A percentile compares a stretch with the other conserved stretches of the same genome.
phyloP scores from a whole-genome alignment of 176 grass and related monocot species.

The Chrysopogon serrulatus region DNA sequence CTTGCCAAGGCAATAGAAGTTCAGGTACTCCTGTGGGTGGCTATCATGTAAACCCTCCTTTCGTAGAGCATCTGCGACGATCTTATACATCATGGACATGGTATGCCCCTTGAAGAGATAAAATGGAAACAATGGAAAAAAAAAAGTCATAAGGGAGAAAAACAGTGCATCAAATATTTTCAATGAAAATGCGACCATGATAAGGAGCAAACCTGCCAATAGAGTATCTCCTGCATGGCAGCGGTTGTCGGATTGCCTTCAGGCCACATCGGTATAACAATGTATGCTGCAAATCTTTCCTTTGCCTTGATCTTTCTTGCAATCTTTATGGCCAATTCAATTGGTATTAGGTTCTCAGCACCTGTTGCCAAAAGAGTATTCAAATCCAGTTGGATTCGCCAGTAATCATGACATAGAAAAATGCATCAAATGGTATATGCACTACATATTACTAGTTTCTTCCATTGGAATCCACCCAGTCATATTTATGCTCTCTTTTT shows the following conservation, averaged over 20 bases:
- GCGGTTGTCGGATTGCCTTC: conserved; percentile 70
- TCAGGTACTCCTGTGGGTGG: conserved; percentile 68
- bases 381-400: not conserved
- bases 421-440: not conserved
- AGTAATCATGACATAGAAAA: not conserved
- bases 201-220: conserved; percentile 72
- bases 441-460: not conserved
- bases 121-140: not conserved
- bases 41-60: conserved; percentile 37
- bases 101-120: conserved; percentile 55
- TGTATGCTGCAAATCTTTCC: conserved; percentile 73
- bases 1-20: conserved; percentile 76
- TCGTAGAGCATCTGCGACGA: conserved; percentile 48
- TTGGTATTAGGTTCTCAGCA: conserved; percentile 86
- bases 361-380: conserved; percentile 35
- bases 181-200: not conserved
- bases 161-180: not conserved
- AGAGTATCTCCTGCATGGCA: conserved; percentile 89
- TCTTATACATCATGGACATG: conserved; percentile 77
- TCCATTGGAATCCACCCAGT: not conserved
- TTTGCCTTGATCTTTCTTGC: conserved; percentile 75
- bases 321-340: conserved; percentile 91
- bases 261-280: conserved; percentile 97
- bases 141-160: not conserved
- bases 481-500: not conserved